Base-by-base conservation (phyloP, 257 asterid species). In the Solanum pennellii region DNA sequence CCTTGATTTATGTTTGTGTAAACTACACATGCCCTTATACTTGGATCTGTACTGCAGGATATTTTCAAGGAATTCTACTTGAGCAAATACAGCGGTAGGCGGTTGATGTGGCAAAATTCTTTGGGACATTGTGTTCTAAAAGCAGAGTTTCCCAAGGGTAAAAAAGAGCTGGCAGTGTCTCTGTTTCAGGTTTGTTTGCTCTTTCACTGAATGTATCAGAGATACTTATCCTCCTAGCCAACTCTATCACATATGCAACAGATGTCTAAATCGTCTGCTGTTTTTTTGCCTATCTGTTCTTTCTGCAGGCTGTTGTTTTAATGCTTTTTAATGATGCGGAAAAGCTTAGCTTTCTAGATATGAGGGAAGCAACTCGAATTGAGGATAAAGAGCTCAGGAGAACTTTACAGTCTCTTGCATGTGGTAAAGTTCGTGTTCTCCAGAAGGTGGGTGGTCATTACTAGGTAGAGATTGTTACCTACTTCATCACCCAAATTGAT, bases 41-140 rank as follows among this genome's bases (percentile, higher is more conserved):
- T 74, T 74, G 31, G 82, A 74, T 74, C 52, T 74, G 82, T 39
- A 74, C 82, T 11, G 72, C 94, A 97, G 99, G 99, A 97, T 90
- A 97, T 97, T 29, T 97, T 97, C 86, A 96, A 97, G 91, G 99
- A 96, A 91, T 97, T 97, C 82, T 97, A 97, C 91, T 90, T 96
- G 75, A 97, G 99, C 94, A 97, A 97, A 92, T 93, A 96, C 82
- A 93, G 94, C 79, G 99, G 99, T 88, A 94, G 99, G 93, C 95
- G 99, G 72, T 93, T 97, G 89, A 97, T 97, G 99, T 97, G 99
- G 99, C 99, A 97, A 91, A 97, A 95, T 76, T 96, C 98, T 41
- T 92, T 97, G 89, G 99, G 98, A 35, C 98, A 97, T 60, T 97
- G 99, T 89, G 98, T 97, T 83, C 93, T 97, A 74, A 97, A 96